A percentile compares a stretch with the other conserved stretches of the same genome.
Evolutionary conservation across 2,329 filamentous ascomycete species (phyloP).

Genomic region (Ascochyta fabae): DNA sequence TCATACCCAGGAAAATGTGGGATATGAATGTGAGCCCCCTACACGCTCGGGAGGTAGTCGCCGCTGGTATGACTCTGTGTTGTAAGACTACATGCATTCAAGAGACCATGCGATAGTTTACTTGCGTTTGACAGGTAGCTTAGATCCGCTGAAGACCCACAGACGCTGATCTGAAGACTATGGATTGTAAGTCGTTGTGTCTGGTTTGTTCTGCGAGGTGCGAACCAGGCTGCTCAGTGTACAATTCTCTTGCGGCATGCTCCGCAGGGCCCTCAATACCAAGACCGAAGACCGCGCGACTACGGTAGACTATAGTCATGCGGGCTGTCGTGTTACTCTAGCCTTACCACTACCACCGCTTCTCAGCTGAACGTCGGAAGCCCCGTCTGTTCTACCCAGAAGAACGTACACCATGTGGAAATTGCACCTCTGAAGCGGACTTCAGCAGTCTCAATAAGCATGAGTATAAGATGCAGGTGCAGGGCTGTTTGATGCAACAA

Average conservation of each 20-base stretch:
- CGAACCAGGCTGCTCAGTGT: not conserved
- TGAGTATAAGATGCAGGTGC: constrained; percentile 4
- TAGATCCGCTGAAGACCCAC: too few relatives aligned
- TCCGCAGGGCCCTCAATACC: constrained; percentile 3
- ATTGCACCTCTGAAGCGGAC: constrained; percentile 1
- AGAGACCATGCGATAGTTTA: too few relatives aligned
- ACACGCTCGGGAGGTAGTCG: too few relatives aligned
- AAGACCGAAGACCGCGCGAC: constrained; percentile 2
- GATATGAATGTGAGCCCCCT: too few relatives aligned
- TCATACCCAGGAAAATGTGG: too few relatives aligned
- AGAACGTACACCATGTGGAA: constrained; percentile 9
- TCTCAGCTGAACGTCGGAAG: constrained; percentile 10
- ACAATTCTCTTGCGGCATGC: not conserved
- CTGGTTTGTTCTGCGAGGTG: too few relatives aligned
- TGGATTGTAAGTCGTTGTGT: too few relatives aligned
- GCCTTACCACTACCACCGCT: constrained; percentile 3
- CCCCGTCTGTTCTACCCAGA: constrained; percentile 3
- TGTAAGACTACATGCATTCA: too few relatives aligned
- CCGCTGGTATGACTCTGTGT: too few relatives aligned
- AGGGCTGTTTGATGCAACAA: not conserved
- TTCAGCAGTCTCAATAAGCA: not conserved
- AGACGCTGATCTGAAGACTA: too few relatives aligned
- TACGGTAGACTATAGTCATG: not conserved
- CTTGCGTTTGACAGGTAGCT: too few relatives aligned
- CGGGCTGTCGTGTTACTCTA: constrained; percentile 1